Evolutionary conservation across 129 eudicot genomes (phyloP), one percentile per base, ranked within the genome.

Genomic region (Artemisia annua): DNA sequence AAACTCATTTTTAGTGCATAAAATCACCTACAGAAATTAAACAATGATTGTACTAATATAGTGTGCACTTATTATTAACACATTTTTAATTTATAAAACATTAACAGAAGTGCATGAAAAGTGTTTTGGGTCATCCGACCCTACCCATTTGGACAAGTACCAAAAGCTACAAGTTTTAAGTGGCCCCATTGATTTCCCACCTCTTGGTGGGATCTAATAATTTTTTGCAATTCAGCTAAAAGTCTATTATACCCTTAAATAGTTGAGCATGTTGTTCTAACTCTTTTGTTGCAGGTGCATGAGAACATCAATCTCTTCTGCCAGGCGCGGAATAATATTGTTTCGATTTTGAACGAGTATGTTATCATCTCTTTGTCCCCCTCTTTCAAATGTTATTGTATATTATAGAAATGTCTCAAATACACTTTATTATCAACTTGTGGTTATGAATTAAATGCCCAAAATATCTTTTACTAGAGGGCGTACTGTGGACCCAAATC

Each of bases 291-390:
- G 79, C 88, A 91, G 97, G 71, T 88, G 63, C 88, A 88, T 53
- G 97, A 91, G 80, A 91, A 91, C 85, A 69, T 91, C 70, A 83
- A 75, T 66, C 96, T 91, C 70, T 88, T 91, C 49, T 78, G 84
- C 78, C 96, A 88, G 66, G 96, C 92, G 13, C 85, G 90, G 32
- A 80, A 73, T 48, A 91, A 91, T 80, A 83, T 91, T 35, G 66
- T 85, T 5, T 58, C 84, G 2, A 80, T 91, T 80, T 61, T 91
- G 81, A 91, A 88, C 50, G 95, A 85, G 97, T 91, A 86, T 12
- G 96, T 73, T 58, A 51, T 71, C 10, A 9, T 44, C 52, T 67
- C 75, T 52, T 66, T 11, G 22, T 11, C 19, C 16, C 14, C 28
- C 53, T 12, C 10, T n/a, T 63, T 28, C 44, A 46, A 46, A 18